Percentiles rank a stretch among this genome's conserved stretches.
Conservation (phyloP, 768 basidiomycete species). For the Neoboletus magnificus region DNA sequence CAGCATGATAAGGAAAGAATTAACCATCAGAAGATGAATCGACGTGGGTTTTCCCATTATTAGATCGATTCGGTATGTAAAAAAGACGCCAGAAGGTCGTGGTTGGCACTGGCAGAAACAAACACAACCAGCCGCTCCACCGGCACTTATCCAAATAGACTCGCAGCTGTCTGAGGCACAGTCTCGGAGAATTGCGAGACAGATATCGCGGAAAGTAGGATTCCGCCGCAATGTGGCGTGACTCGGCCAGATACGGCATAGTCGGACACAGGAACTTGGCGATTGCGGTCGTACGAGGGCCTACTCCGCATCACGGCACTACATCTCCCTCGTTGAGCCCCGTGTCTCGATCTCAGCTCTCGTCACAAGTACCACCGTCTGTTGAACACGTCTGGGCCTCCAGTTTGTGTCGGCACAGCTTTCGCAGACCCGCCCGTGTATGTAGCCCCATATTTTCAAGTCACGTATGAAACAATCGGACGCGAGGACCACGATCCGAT, state of each 20-base stretch:
- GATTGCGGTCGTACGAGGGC: background rate
- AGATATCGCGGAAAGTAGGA: background rate
- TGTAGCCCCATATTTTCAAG: background rate
- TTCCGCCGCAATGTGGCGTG: background rate
- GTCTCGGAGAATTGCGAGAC: background rate
- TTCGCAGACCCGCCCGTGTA: background rate
- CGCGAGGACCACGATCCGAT: background rate
- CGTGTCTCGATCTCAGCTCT: background rate
- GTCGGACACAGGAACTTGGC: background rate
- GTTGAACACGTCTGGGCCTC: no score
- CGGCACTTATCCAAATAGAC: background rate
- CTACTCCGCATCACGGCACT: background rate
- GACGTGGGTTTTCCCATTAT: background rate
- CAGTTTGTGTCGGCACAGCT: no score
- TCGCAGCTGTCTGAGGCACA: background rate
- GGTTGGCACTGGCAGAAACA: conserved; percentile 6
- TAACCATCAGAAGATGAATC: background rate
- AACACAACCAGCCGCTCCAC: conserved; percentile 8
- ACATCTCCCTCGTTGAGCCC: background rate
- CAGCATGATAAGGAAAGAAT: background rate
- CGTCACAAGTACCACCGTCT: background rate
- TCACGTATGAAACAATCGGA: background rate
- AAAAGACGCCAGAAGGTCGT: background rate
- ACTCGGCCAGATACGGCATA: background rate
- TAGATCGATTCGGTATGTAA: background rate